Base-by-base conservation (phyloP, 352 stramenopile genomes). In the Globisporangium barbulae region DNA sequence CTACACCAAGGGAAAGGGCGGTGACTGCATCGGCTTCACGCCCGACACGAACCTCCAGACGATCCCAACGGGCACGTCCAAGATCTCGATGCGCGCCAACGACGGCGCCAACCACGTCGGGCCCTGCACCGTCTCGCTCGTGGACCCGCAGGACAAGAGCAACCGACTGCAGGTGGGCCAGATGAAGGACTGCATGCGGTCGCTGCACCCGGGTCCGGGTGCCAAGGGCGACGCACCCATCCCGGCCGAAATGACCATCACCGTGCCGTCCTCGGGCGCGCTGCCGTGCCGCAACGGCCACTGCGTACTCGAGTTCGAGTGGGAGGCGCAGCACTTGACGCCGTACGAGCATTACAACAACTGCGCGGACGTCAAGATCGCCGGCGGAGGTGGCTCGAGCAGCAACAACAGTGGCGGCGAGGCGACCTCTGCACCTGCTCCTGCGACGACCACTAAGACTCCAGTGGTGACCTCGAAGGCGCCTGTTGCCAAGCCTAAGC, bases 101-200 rank as follows among this genome's bases (percentile, higher is more conserved):
- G 68, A 78, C 33, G 71, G 71, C 6, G 73, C 73, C 44, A 78
- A 81, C 68, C 71, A 81, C 65, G 64, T 81, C 37, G 73, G 73
- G 21, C 71, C 71, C 13, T 81, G 70, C 58, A 72, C 68, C 1
- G 60, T 74, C 39, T 74, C 71, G 57, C 65, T 81, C 52, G 68
- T 80, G 47, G 67, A 77, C 61, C 73, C 68, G 0, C 44, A 63
- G 17, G 53, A 78, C 35, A 59, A 53, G 12, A 72, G 13, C 37
- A 69, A 76, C 62, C 70, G 71, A 42, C 42, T 80, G 1, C 70
- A 78, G 31, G 54, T 80, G 5, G 73, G 73, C 0, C 49, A 72
- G 45, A 65, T 72, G 9, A 49, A 80, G 22, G 68, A 79, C 72
- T 79, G 72, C 68, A 79, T 79, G 72, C 72, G 72, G 5, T 79